Conservation (phyloP, 805 yeast species). For the Candida argentea region DNA sequence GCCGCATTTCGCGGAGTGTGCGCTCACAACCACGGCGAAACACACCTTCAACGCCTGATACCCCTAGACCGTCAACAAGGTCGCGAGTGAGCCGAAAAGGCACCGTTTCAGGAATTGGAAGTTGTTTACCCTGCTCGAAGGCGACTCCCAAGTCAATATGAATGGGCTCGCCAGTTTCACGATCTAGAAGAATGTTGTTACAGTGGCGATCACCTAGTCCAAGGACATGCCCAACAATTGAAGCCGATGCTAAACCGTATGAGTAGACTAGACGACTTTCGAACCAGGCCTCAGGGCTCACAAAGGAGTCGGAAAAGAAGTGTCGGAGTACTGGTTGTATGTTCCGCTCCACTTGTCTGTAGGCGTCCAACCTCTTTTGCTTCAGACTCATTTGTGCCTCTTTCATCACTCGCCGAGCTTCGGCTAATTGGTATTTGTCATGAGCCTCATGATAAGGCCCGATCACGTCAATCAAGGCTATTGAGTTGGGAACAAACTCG, state of each 20-base stretch:
- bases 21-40: slow-evolving; percentile 67
- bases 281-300: slow-evolving; percentile 69
- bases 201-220: slow-evolving; percentile 96
- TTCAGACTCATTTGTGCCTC: slow-evolving; percentile 38
- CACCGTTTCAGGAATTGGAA: slow-evolving; percentile 85
- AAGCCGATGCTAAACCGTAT: slow-evolving; percentile 72
- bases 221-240: slow-evolving; percentile 77
- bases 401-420: slow-evolving; percentile 60
- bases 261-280: slow-evolving; percentile 52
- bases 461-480: slow-evolving; percentile 60
- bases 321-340: slow-evolving; percentile 59
- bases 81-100: slow-evolving; percentile 91
- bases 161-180: slow-evolving; percentile 77
- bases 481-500: slow-evolving; percentile 77
- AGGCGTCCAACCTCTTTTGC: slow-evolving; percentile 35
- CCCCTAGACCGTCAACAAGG: slow-evolving; percentile 86
- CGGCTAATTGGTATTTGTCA: slow-evolving; percentile 38
- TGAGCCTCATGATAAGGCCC: slow-evolving; percentile 46
- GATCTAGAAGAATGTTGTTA: slow-evolving; percentile 79
- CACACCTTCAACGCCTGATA: slow-evolving; percentile 72
- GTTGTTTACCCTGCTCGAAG: slow-evolving; percentile 81
- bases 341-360: slow-evolving; percentile 34
- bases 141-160: slow-evolving; percentile 96
- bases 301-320: slow-evolving; percentile 61
- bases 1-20: slow-evolving; percentile 56